Evolutionary conservation across 257 asterid genomes (phyloP).

Genomic region (Solanum sparsipilum): DNA sequence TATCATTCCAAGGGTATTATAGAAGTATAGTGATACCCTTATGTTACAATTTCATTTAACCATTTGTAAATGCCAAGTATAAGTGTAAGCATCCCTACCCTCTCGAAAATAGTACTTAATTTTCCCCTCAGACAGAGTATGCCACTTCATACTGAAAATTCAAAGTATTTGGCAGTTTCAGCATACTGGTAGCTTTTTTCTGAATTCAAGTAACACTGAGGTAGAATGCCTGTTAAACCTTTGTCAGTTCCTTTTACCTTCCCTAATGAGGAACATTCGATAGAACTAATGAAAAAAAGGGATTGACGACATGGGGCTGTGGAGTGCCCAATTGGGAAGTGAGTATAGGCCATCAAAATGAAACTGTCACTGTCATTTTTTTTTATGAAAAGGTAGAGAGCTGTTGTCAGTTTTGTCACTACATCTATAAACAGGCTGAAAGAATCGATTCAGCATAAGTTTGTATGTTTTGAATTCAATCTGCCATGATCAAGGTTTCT

Average conservation of each 20-base stretch:
- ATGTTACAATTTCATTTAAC: neutral
- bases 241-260: neutral
- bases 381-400: neutral
- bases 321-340: neutral
- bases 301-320: neutral
- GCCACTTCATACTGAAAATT: neutral
- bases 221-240: neutral
- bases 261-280: neutral
- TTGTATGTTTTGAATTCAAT: neutral
- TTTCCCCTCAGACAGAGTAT: neutral
- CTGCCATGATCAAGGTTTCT: constrained; percentile 13
- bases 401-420: neutral
- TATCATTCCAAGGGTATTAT: neutral
- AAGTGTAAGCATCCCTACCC: neutral
- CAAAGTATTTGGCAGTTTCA: neutral
- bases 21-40: neutral
- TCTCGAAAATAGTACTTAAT: neutral
- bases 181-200: neutral
- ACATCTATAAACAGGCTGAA: neutral
- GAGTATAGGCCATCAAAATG: neutral
- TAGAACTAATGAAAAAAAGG: neutral
- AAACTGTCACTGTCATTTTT: neutral
- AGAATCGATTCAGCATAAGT: neutral
- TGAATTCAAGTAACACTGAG: neutral
- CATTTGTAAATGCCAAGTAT: neutral